phyloP scores from a whole-genome alignment of 1,284 basidiomycete genomes.

The Marasmius oreades region DNA sequence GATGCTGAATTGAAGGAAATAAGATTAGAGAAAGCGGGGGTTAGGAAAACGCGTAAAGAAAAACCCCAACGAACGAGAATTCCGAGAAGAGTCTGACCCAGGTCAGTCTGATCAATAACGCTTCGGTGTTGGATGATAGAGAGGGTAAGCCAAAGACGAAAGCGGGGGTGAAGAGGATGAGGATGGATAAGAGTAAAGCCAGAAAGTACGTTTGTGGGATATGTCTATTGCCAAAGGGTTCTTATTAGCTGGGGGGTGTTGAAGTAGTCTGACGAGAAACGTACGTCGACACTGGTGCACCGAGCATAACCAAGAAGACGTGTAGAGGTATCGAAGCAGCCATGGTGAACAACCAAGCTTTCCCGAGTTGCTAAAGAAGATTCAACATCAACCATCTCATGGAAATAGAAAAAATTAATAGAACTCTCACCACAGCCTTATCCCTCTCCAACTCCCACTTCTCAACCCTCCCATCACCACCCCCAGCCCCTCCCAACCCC shows the following conservation, averaged over 20 bases:
- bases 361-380: slow-evolving; percentile 35
- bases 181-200: slow-evolving; percentile 62
- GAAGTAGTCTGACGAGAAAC: slow-evolving; percentile 18
- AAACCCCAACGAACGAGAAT: slow-evolving; percentile 52
- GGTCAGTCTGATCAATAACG: slow-evolving; percentile 45
- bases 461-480: slow-evolving; percentile 27
- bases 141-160: slow-evolving; percentile 70
- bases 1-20: slow-evolving; percentile 39
- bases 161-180: slow-evolving; percentile 66
- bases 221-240: slow-evolving; percentile 34
- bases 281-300: slow-evolving; percentile 68
- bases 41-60: slow-evolving; percentile 18
- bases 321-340: slow-evolving; percentile 46
- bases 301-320: slow-evolving; percentile 60
- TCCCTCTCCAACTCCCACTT: slow-evolving; percentile 32
- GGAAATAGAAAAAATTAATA: slow-evolving; percentile 1
- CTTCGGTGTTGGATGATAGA: slow-evolving; percentile 36
- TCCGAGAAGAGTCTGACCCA: slow-evolving; percentile 82
- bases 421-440: slow-evolving; percentile 34
- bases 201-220: slow-evolving; percentile 62
- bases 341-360: slow-evolving; percentile 54
- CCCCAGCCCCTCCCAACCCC: slow-evolving; percentile 24
- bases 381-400: slow-evolving; percentile 17
- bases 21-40: not conserved
- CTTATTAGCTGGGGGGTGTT: slow-evolving; percentile 10